Conservation (phyloP, 148 eudicot genomes). For the Fagopyrum tataricum region DNA sequence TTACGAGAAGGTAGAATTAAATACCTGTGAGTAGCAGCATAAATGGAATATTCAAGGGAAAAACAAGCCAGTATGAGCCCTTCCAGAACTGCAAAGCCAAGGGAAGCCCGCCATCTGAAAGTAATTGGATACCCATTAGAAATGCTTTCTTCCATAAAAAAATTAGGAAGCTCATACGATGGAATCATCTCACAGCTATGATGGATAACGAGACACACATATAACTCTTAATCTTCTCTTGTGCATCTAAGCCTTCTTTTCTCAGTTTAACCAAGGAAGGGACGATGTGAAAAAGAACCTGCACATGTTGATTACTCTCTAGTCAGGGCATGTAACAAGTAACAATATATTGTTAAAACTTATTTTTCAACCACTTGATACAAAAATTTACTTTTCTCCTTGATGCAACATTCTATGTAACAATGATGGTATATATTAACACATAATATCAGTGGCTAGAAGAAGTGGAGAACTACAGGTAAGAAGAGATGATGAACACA, state of each 20-base stretch:
- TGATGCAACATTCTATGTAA: background rate
- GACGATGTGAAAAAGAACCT: conserved; percentile 79
- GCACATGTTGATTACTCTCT: conserved; percentile 17
- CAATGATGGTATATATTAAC: background rate
- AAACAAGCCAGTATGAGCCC: conserved; percentile 65
- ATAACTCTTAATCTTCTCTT: conserved; percentile 95
- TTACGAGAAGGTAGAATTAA: background rate
- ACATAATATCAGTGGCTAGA: background rate
- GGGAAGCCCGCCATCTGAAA: conserved; percentile 95
- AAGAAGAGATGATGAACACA: background rate
- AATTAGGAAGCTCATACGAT: background rate
- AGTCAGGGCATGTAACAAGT: background rate
- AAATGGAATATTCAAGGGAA: conserved; percentile 90
- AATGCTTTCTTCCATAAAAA: background rate
- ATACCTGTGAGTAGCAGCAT: conserved; percentile 71
- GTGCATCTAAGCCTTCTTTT: conserved; percentile 97
- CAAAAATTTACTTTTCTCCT: background rate
- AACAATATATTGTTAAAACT: background rate
- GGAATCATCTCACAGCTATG: conserved; percentile 38
- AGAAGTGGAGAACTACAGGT: background rate
- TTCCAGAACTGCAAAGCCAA: conserved; percentile 79
- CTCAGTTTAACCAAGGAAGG: conserved; percentile 95
- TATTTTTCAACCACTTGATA: background rate
- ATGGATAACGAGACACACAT: conserved; percentile 69
- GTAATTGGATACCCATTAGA: background rate